Conservation (phyloP, 106 monocot genomes). For the Acorus calamus region DNA sequence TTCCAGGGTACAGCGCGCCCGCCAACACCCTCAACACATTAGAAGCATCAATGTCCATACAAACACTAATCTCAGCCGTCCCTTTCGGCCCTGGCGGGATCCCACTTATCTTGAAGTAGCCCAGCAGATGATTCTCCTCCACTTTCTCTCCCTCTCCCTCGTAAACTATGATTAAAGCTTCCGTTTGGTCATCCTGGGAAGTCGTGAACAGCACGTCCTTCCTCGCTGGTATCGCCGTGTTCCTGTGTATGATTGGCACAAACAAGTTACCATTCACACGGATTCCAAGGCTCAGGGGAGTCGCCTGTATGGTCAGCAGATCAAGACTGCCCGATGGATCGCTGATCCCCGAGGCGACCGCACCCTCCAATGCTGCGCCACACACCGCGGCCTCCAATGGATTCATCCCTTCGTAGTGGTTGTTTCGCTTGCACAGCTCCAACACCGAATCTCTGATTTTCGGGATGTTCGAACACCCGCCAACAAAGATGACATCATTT, state of each 20-base stretch:
- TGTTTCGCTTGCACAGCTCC: constrained; percentile 27
- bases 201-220: constrained; percentile 61
- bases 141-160: constrained; percentile 56
- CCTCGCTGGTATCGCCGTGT: constrained; percentile 57
- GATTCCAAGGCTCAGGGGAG: constrained; percentile 52
- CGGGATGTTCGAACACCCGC: constrained; percentile 61
- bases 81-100: constrained; percentile 60
- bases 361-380: constrained; percentile 77
- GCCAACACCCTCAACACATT: constrained; percentile 54
- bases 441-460: constrained; percentile 39
- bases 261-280: constrained; percentile 34
- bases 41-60: constrained; percentile 69
- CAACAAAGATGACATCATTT: constrained; percentile 63
- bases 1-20: constrained; percentile 19
- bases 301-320: constrained; percentile 57
- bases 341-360: constrained; percentile 47
- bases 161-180: constrained; percentile 54
- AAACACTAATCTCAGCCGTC: constrained; percentile 43
- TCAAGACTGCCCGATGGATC: constrained; percentile 56
- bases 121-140: constrained; percentile 53
- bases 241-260: constrained; percentile 35
- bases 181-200: constrained; percentile 55
- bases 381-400: constrained; percentile 50
- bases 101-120: constrained; percentile 60
- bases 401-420: constrained; percentile 31